Conservation (phyloP, 306 rosid genomes). For the Acacia acuminata region DNA sequence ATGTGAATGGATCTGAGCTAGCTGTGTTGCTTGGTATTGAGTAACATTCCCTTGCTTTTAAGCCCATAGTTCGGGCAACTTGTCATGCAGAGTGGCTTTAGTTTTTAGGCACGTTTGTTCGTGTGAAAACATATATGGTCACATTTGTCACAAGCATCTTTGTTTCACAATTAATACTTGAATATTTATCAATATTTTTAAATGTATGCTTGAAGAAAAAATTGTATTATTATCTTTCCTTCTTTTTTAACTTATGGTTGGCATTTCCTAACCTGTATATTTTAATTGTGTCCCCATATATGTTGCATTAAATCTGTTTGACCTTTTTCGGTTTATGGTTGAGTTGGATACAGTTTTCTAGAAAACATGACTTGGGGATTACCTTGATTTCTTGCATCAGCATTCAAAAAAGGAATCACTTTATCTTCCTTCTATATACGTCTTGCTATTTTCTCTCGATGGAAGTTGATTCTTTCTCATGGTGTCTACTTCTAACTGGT, state of each 20-base stretch:
- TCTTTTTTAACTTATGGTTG: neutral
- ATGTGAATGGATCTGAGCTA: neutral
- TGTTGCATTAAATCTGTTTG: neutral
- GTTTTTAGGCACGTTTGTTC: neutral
- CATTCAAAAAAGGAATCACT: neutral
- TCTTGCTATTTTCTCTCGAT: neutral
- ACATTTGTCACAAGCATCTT: neutral
- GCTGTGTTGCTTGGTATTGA: neutral
- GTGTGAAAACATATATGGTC: neutral
- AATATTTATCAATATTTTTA: neutral
- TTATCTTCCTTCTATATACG: neutral
- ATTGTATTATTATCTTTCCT: neutral
- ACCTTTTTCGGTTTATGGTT: neutral
- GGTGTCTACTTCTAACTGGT: neutral
- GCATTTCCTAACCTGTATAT: neutral
- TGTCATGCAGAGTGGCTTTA: too few relatives aligned
- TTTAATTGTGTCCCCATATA: neutral
- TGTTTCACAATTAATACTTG: neutral
- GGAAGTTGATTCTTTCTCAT: neutral
- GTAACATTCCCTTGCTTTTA: slow-evolving; percentile 1
- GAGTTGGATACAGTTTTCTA: neutral
- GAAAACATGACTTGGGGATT: neutral
- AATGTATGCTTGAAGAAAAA: neutral
- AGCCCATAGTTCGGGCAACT: neutral
- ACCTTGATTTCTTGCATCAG: neutral